Evolutionary conservation across 257 asterid genomes (phyloP), one percentile per base, ranked within the genome.

Genomic region (Capsicum pubescens): DNA sequence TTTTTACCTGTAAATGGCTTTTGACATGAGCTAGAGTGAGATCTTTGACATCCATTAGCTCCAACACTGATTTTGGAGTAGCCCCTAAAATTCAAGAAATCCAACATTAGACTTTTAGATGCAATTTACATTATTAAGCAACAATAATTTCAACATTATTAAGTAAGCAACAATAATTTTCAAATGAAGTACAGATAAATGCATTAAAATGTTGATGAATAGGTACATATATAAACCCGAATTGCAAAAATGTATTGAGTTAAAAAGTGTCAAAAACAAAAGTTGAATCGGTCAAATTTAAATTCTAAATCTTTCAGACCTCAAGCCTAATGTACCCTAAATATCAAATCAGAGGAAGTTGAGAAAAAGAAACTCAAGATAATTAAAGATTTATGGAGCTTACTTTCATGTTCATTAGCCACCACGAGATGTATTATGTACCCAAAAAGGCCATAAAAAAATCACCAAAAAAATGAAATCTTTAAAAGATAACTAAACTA

Each of bases 1-100:
- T 1, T 50, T 86, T 68, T 91, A 95, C 99, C 99, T 95, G 97
- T 83, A 94, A 95, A 90, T 95, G 97, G 92, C 97, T 93, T 78
- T 94, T 94, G 77, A 94, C 98, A 88, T 94, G 99, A 84, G 98
- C 94, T 46, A 95, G 88, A 21, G 97, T 94, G 87, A 95, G 99
- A 94, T 95, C 97, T 86, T 94, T 94, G 39, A 95, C 98, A 92
- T 93, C 98, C 98, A 94, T 94, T 6, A 93, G 97, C 91, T 95
- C 99, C 63, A 95, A 88, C 11, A 95, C 99, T 78, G 99, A 92
- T 86, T 95, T 95, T 68, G 99, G 99, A 39, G 99, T 95, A 0
- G 99, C 99, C 89, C 98, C 98, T 95, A 72, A 59, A 83, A 16
- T 63, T 44, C 19, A 57, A 44, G 84, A 87, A 59, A 15, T 50